phyloP scores from a whole-genome alignment of 2,329 filamentous ascomycete genomes.

The Pseudopyricularia javanii region DNA sequence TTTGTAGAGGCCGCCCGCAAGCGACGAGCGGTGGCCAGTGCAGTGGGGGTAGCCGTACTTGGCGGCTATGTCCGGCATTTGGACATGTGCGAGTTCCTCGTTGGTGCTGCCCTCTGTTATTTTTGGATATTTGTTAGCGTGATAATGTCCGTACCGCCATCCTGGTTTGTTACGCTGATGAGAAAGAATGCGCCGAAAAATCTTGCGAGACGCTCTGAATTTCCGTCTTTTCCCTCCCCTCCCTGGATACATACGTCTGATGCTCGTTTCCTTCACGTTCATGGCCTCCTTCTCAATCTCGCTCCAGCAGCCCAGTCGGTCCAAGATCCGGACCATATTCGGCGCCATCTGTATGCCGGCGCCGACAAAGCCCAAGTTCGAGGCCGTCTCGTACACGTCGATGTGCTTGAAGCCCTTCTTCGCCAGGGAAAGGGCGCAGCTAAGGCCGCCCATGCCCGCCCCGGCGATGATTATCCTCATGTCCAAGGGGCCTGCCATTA shows the following conservation, averaged over 20 bases:
- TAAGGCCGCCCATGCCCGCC: slow-evolving; percentile 64
- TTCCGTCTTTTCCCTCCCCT: background rate
- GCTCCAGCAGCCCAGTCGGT: slow-evolving; percentile 60
- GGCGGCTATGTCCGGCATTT: slow-evolving; percentile 52
- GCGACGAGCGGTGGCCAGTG: slow-evolving; percentile 63
- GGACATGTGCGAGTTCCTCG: slow-evolving; percentile 57
- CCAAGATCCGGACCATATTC: slow-evolving; percentile 68
- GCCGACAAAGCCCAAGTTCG: slow-evolving; percentile 67
- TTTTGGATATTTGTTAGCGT: background rate
- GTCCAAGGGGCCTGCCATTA: slow-evolving; percentile 15
- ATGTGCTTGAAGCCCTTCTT: slow-evolving; percentile 65
- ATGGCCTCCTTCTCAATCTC: slow-evolving; percentile 60
- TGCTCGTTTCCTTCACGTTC: slow-evolving; percentile 58
- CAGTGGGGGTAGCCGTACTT: slow-evolving; percentile 68
- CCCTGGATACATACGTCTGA: slow-evolving; percentile 38
- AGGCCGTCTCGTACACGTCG: slow-evolving; percentile 61
- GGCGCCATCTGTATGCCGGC: slow-evolving; percentile 77
- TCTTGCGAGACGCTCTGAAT: too few relatives aligned
- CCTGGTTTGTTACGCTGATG: background rate
- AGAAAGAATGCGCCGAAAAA: too few relatives aligned
- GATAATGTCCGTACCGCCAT: background rate
- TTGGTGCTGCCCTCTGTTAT: slow-evolving; percentile 51
- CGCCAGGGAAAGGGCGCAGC: slow-evolving; percentile 59
- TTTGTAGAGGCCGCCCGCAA: slow-evolving; percentile 57
- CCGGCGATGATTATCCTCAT: slow-evolving; percentile 19